These are phyloP conservation scores for Diaporthe australafricana DNA, from an alignment of 2,329 filamentous ascomycete species.

Conservation along the genomic window DNA sequence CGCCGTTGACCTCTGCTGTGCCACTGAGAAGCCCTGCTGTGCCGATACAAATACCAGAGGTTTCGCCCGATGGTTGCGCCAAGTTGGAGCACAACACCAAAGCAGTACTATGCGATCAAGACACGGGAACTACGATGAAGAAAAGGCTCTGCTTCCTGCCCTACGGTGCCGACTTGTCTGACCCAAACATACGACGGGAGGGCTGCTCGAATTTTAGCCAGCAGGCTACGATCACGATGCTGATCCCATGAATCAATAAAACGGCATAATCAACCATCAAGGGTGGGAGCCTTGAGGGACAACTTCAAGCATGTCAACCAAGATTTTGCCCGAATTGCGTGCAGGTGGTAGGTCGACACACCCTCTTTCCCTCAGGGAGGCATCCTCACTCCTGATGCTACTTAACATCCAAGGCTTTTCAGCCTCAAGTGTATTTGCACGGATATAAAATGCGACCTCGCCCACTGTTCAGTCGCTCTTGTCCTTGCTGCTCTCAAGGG, in stretches of 20 bases:
- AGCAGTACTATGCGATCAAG: background rate
- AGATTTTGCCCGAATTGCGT: constrained; percentile 13
- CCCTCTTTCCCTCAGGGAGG: background rate
- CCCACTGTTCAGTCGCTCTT: background rate
- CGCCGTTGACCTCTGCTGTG: background rate
- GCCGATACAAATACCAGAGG: background rate
- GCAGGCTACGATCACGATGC: background rate
- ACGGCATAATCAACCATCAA: background rate
- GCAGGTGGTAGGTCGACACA: background rate
- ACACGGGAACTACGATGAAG: background rate
- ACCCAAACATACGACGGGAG: background rate
- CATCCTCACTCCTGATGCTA: background rate
- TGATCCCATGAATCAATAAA: background rate
- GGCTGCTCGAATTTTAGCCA: background rate
- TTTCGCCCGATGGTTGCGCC: background rate
- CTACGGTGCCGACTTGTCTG: background rate
- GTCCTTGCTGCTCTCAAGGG: background rate
- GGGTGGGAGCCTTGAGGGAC: background rate
- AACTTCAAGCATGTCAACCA: background rate
- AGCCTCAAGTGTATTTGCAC: background rate
- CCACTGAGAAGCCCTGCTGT: background rate
- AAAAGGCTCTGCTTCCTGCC: background rate
- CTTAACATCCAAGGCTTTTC: background rate
- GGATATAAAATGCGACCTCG: background rate
- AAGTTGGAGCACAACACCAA: background rate